Evolutionary conservation across 2,329 filamentous ascomycete species (phyloP), one percentile per base, ranked within the genome.

Genomic region (Pseudogymnoascus sp.): DNA sequence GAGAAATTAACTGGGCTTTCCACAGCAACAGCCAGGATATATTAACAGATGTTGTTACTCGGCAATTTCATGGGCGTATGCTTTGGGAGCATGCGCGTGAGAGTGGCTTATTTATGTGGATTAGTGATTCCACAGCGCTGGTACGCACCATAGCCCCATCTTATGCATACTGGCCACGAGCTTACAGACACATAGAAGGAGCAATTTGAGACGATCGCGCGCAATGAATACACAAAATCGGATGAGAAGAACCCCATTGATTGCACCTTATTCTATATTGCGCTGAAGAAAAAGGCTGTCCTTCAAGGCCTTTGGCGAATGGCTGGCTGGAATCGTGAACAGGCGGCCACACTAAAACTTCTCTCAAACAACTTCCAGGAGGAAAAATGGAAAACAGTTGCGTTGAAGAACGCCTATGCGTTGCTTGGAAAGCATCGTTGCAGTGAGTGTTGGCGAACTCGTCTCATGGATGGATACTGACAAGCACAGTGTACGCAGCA

Each of bases 321-420:
- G 84, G 93, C 95, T 5, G 86, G 80, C 42, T 95, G 95, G 88
- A 89, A 96, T 70, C 85, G 83, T 64, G 96, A 99, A 74, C 95
- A 97, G 75, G 79, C 76, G 2, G 86, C 89, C 0, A 99, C 95
- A 0, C 84, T 88, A 65, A 86, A 84, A 65, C 81, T 99, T 31
- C 79, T 99, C 21, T 83, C 88, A n/a, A 96, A 97, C 71, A 92
- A 97, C 73, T 99, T 99, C 74, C 82, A 85, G 3, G 90, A 96
- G 66, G 82, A 87, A 0, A 88, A 90, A 68, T 97, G 95, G 90
- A 89, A 85, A 73, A 96, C 90, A 1, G 86, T 91, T 4, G 95
- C 95, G 0, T 78, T 96, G 65, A 99, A 99, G 76, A 99, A 99
- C 73, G 95, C 95, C 0, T 99, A 97, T 76, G 93, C 95, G 2